Percentiles rank a stretch among this genome's conserved stretches.
phyloP scores from a whole-genome alignment of 768 basidiomycete species.

The Crepidotus variabilis region DNA sequence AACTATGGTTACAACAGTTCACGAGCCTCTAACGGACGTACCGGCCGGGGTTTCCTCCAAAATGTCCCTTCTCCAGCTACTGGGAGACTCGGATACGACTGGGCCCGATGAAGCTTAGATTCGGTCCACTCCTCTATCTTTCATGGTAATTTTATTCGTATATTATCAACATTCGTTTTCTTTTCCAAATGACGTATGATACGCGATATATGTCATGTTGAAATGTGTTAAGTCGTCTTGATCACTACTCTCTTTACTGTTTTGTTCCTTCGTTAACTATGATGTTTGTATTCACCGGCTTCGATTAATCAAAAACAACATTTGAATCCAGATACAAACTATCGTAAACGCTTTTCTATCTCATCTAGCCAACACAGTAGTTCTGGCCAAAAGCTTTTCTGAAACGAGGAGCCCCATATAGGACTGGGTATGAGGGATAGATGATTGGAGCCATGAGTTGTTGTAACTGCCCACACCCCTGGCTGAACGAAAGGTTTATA shows the following conservation, averaged over 20 bases:
- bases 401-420: constrained; percentile 25
- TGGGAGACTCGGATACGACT: constrained; percentile 11
- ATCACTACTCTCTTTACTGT: background rate
- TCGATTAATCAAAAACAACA: too few relatives aligned
- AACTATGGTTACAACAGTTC: constrained; percentile 7
- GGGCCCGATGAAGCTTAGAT: constrained; percentile 25
- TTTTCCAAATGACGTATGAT: background rate
- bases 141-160: background rate
- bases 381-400: constrained; percentile 36
- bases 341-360: constrained; percentile 22
- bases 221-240: background rate
- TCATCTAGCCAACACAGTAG: constrained; percentile 32
- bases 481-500: constrained; percentile 11
- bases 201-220: background rate
- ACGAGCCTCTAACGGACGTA: constrained; percentile 13
- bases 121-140: constrained; percentile 22
- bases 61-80: constrained; percentile 12
- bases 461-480: constrained; percentile 41
- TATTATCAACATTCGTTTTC: background rate
- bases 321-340: too few relatives aligned
- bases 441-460: constrained; percentile 31
- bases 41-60: constrained; percentile 14
- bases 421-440: constrained; percentile 37
- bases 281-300: too few relatives aligned
- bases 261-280: background rate